Base-by-base conservation (phyloP, 495 filamentous ascomycete genomes). In the Aspergillus sparsus region DNA sequence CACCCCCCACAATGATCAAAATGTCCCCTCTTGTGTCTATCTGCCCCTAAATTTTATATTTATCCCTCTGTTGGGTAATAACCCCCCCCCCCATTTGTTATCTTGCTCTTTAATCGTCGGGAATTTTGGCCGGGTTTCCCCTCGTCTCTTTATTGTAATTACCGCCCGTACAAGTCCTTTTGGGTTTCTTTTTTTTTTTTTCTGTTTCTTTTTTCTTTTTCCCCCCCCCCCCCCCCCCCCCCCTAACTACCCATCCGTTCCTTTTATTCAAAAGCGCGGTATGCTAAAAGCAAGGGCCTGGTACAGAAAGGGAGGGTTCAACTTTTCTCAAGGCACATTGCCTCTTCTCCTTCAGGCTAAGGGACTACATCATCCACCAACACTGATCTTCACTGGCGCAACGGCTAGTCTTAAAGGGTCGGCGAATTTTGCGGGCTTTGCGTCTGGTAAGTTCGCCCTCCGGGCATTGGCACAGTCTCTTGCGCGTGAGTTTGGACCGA, bases 401-500 rank as follows among this genome's bases (percentile, higher is more conserved):
- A 97, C 92, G 0, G 92, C 91, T 3, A 91, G 87, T 12, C 46
- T 96, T 3, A 87, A 87, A 60, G 87, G 89, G 8, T 90, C 86
- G 5, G 85, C 90, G 0, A 77, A 77, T 6, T 91, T 90, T 74
- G 75, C 86, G 4, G 70, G 81, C 16, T 93, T 96, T 68, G 92
- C 91, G 0, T 81, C 85, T 7, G 85, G 86, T 46, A 97, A 95
- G 71, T 95, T 90, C 69, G 92, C 91, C 3, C 72, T 88, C 41
- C 83, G 93, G 32, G 93, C 90, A 1, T 73, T 96, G 53, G 79
- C 82, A 2, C 92, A 95, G 76, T 85, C 81, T 35, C 80, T 98
- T 33, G 92, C 92, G 0, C 82, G 87, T 57, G 93, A 98, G 72
- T 98, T 95, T 69, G 90, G 89, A 0, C 93, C 93, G 0, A 81